These are phyloP conservation scores for Prunus yedoensis DNA, from an alignment of 331 rosid species.

Conservation along the genomic window DNA sequence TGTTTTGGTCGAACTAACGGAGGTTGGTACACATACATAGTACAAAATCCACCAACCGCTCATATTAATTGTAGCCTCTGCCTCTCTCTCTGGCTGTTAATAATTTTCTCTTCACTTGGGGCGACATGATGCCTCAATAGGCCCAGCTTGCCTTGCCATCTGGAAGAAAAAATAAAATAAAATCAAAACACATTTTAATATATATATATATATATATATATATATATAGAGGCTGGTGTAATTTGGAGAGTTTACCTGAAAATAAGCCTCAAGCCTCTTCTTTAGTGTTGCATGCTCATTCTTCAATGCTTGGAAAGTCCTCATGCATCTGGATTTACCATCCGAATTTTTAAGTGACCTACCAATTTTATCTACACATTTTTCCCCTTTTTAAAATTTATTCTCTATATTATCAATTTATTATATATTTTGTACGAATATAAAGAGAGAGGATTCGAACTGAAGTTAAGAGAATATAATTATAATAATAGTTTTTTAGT, in stretches of 20 bases:
- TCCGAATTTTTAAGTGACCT: too few relatives aligned
- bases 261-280: conserved; percentile 89
- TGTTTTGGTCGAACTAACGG: not conserved
- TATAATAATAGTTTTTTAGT: too few relatives aligned
- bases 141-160: conserved; percentile 70
- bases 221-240: too few relatives aligned
- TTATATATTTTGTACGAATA: too few relatives aligned
- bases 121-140: conserved; percentile 46
- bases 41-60: not conserved
- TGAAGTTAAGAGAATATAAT: too few relatives aligned
- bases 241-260: conserved; percentile 55
- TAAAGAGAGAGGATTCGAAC: too few relatives aligned
- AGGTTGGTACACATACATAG: not conserved
- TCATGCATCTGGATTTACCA: conserved; percentile 56
- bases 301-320: conserved; percentile 77
- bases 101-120: conserved; percentile 35
- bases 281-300: conserved; percentile 69
- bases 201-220: not conserved
- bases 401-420: too few relatives aligned
- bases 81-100: not conserved
- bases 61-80: not conserved
- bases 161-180: conserved; percentile 18
- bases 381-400: too few relatives aligned
- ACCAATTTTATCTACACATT: too few relatives aligned
- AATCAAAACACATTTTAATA: not conserved